Evolutionary conservation across 106 monocot species (phyloP).

Genomic region (Cymbidium sinense): DNA sequence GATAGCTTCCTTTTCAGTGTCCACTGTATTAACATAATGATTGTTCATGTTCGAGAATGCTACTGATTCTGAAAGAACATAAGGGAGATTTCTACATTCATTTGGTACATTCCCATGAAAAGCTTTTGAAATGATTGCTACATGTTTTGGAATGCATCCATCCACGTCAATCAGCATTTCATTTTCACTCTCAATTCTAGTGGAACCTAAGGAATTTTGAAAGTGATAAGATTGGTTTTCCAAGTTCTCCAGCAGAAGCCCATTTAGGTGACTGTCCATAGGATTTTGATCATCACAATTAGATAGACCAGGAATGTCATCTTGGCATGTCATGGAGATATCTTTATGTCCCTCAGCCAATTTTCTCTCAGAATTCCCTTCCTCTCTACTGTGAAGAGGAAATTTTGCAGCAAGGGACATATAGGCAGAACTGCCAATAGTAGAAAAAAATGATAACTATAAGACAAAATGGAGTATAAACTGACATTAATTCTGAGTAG

Average conservation of each 20-base stretch:
- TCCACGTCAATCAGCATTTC: background rate
- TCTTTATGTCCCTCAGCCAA: background rate
- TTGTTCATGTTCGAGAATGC: background rate
- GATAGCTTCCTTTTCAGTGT: background rate
- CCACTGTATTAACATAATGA: background rate
- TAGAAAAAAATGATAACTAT: background rate
- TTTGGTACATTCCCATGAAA: background rate
- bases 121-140: background rate
- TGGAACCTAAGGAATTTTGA: background rate
- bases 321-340: background rate
- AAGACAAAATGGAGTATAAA: background rate
- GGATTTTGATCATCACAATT: constrained; percentile 5
- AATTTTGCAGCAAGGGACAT: constrained; percentile 19
- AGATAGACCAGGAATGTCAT: background rate
- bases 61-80: constrained; percentile 1
- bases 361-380: background rate
- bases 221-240: background rate
- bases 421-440: constrained; percentile 15
- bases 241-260: background rate
- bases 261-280: constrained; percentile 4
- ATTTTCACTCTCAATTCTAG: constrained; percentile 4
- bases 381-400: background rate
- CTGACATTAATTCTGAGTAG: background rate
- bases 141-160: background rate
- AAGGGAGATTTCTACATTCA: background rate